Evolutionary conservation across 257 asterid genomes (phyloP).

Genomic region (Lycium barbarum): DNA sequence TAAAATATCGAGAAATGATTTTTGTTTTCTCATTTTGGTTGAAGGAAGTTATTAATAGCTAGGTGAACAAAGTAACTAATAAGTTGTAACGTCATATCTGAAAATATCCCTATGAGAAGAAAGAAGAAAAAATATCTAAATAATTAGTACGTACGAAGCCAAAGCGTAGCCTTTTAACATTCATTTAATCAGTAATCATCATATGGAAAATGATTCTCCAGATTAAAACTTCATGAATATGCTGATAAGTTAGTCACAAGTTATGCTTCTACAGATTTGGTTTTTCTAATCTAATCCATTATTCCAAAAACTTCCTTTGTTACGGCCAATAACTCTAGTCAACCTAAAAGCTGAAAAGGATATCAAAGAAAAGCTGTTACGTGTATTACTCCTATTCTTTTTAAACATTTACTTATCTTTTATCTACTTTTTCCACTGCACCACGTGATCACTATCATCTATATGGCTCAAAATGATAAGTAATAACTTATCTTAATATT

Average conservation of each 20-base stretch:
- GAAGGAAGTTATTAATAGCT: not conserved
- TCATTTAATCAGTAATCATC: not conserved
- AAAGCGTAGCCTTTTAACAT: not conserved
- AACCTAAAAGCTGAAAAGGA: conserved; percentile 10
- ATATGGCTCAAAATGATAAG: not conserved
- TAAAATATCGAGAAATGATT: not conserved
- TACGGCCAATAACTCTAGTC: not conserved
- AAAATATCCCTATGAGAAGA: not conserved
- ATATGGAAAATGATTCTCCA: not conserved
- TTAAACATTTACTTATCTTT: not conserved
- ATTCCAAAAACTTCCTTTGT: not conserved
- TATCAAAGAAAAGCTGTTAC: not conserved
- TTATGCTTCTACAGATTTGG: not conserved
- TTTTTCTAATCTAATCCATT: not conserved
- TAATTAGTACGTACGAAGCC: not conserved
- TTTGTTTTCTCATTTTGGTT: not conserved
- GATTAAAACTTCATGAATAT: not conserved
- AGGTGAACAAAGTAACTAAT: not conserved
- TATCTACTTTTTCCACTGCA: not conserved
- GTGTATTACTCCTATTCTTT: not conserved
- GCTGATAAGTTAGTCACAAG: not conserved
- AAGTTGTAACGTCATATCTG: not conserved
- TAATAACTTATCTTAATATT: too few species aligned
- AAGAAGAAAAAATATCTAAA: not conserved
- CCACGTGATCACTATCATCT: not conserved